phyloP scores from a whole-genome alignment of 305 asterid species.

The Euphrasia arctica region DNA sequence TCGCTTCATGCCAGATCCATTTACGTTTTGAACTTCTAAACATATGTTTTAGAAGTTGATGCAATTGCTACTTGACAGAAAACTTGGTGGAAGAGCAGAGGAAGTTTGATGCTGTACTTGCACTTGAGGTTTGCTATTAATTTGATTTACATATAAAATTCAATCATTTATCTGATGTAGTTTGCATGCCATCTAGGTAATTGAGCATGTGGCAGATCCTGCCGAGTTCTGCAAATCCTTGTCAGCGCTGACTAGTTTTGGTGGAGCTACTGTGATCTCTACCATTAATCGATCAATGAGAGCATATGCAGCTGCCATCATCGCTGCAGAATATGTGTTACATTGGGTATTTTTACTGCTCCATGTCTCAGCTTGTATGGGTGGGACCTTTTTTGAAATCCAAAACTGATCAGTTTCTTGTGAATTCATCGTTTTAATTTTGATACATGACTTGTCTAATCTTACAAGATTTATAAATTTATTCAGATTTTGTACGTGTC shows the following conservation, averaged over 20 bases:
- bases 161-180: constrained; percentile 5
- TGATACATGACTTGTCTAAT: background rate
- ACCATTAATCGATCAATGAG: constrained; percentile 91
- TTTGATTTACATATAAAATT: constrained; percentile 7
- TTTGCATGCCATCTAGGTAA: constrained; percentile 51
- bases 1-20: constrained; percentile 17
- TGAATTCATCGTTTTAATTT: background rate
- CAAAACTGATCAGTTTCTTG: background rate
- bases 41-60: constrained; percentile 32
- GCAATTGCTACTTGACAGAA: constrained; percentile 51
- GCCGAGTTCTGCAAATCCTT: constrained; percentile 86
- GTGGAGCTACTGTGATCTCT: constrained; percentile 85
- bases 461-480: too few relatives aligned
- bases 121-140: constrained; percentile 68
- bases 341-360: constrained; percentile 59
- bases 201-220: constrained; percentile 94
- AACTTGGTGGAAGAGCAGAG: constrained; percentile 79
- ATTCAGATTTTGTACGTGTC: too few relatives aligned
- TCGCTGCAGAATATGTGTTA: constrained; percentile 73
- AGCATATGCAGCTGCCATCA: constrained; percentile 85
- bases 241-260: constrained; percentile 61
- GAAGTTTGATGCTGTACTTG: constrained; percentile 81
- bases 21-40: constrained; percentile 28
- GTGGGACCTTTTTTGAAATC: background rate
- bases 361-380: constrained; percentile 14